Percentiles rank a stretch among this genome's conserved stretches.
Conservation (phyloP, 192 early-diverging fungal species). For the Pecoramyces ruminantium region DNA sequence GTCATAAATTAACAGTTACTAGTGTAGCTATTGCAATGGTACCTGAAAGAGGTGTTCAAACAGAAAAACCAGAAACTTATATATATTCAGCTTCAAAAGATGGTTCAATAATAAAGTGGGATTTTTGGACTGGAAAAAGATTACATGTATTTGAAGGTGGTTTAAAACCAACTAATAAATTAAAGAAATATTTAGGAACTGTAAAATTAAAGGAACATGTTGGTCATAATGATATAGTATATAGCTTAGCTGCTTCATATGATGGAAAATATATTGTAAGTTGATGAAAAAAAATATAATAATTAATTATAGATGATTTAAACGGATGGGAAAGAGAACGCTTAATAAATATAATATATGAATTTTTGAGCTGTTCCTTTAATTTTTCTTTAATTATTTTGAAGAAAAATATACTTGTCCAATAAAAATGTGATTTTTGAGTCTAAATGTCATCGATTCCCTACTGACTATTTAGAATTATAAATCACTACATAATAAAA, state of each 20-base stretch:
- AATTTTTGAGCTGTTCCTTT: constrained; percentile 21
- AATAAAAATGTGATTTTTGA: not conserved
- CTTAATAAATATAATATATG: not conserved
- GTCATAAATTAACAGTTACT: constrained; percentile 66
- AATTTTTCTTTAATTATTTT: not conserved
- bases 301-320: no score
- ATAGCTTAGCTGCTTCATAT: constrained; percentile 16
- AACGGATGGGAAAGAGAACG: not conserved
- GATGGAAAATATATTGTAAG: constrained; percentile 36
- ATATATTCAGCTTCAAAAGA: constrained; percentile 87
- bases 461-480: not conserved
- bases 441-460: not conserved
- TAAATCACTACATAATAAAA: not conserved
- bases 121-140: constrained; percentile 47
- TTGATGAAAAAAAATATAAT: no score
- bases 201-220: constrained; percentile 8
- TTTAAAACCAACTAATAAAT: constrained; percentile 45
- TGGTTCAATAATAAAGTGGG: constrained; percentile 82
- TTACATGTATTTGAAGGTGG: constrained; percentile 54
- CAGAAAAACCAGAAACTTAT: constrained; percentile 4
- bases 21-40: constrained; percentile 48
- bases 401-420: not conserved
- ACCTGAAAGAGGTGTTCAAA: constrained; percentile 7
- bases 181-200: constrained; percentile 1
- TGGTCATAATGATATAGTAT: constrained; percentile 30